phyloP scores from a whole-genome alignment of 2,329 filamentous ascomycete genomes.

The Aspergillus japonicus region DNA sequence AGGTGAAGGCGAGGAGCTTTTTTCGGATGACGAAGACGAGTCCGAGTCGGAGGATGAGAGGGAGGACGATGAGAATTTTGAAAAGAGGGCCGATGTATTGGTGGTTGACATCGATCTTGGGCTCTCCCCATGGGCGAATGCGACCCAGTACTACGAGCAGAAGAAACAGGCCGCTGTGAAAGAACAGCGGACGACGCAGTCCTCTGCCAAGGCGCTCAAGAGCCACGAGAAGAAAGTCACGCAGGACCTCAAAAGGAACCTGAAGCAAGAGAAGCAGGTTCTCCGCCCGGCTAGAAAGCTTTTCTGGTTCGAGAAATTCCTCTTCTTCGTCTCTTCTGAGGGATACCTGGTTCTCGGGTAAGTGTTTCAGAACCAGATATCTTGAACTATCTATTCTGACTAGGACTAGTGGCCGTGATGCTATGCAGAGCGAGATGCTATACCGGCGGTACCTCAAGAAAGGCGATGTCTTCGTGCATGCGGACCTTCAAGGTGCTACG shows the following conservation, averaged over 20 bases:
- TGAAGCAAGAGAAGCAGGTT: constrained; percentile 90
- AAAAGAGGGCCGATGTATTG: constrained; percentile 48
- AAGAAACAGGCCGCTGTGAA: constrained; percentile 81
- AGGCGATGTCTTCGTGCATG: constrained; percentile 89
- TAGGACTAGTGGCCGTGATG: constrained; percentile 66
- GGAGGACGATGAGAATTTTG: constrained; percentile 25
- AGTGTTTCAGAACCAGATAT: constrained; percentile 12
- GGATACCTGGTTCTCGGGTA: constrained; percentile 83
- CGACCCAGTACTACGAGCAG: constrained; percentile 87
- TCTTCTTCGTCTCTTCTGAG: constrained; percentile 93
- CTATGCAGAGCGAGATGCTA: constrained; percentile 86
- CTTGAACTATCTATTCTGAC: constrained; percentile 12
- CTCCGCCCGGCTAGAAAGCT: constrained; percentile 78
- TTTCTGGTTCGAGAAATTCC: constrained; percentile 97
- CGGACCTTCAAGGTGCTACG: constrained; percentile 79
- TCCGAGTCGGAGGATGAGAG: constrained; percentile 44
- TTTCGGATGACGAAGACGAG: constrained; percentile 58
- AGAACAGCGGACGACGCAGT: constrained; percentile 79
- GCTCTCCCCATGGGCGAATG: constrained; percentile 83
- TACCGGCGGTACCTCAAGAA: constrained; percentile 83
- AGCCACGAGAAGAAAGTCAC: constrained; percentile 86
- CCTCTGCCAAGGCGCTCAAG: constrained; percentile 79
- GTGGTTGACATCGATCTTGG: constrained; percentile 81
- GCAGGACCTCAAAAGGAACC: constrained; percentile 77
- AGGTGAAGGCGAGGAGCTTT: constrained; percentile 63